Evolutionary conservation across 192 early-diverging fungal species (phyloP).

Genomic region (Coemansia sp.): DNA sequence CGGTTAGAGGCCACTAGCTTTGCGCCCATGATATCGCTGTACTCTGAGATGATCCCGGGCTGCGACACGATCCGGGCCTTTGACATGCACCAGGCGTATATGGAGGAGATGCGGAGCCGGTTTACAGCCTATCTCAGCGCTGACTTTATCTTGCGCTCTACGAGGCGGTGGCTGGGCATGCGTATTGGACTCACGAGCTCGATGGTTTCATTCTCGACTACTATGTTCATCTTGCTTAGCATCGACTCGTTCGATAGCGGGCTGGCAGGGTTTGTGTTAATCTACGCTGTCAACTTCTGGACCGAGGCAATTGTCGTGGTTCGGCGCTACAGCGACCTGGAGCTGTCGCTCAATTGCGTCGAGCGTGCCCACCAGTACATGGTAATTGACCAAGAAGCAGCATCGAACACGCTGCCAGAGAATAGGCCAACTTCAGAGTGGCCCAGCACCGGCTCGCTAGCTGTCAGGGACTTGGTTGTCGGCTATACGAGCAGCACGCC

Average conservation of each 20-base stretch:
- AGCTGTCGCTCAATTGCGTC: conserved; percentile 77
- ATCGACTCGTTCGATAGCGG: conserved; percentile 67
- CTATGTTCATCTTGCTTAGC: conserved; percentile 62
- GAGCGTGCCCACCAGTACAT: conserved; percentile 81
- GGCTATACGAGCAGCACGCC: conserved; percentile 63
- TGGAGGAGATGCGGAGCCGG: conserved; percentile 58
- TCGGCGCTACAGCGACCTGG: conserved; percentile 70
- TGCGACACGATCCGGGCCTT: conserved; percentile 78
- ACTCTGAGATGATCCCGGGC: conserved; percentile 74
- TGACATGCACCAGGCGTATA: conserved; percentile 69
- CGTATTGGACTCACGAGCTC: conserved; percentile 75
- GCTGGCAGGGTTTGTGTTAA: conserved; percentile 78
- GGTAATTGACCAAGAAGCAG: conserved; percentile 73
- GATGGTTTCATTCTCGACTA: conserved; percentile 68
- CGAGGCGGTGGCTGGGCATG: conserved; percentile 78
- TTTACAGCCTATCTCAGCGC: conserved; percentile 77
- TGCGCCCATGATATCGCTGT: conserved; percentile 74
- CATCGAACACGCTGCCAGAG: conserved; percentile 53
- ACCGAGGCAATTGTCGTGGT: conserved; percentile 71
- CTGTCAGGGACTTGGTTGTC: conserved; percentile 65
- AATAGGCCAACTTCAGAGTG: conserved; percentile 22
- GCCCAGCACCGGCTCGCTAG: conserved; percentile 72
- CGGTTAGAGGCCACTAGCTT: conserved; percentile 72
- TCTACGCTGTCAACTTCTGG: conserved; percentile 80
- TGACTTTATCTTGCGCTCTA: conserved; percentile 75